A percentile compares a stretch with the other conserved stretches of the same genome.
Evolutionary conservation across 441 rosid genomes (phyloP).

Genomic region (Erodium chrysanthum): DNA sequence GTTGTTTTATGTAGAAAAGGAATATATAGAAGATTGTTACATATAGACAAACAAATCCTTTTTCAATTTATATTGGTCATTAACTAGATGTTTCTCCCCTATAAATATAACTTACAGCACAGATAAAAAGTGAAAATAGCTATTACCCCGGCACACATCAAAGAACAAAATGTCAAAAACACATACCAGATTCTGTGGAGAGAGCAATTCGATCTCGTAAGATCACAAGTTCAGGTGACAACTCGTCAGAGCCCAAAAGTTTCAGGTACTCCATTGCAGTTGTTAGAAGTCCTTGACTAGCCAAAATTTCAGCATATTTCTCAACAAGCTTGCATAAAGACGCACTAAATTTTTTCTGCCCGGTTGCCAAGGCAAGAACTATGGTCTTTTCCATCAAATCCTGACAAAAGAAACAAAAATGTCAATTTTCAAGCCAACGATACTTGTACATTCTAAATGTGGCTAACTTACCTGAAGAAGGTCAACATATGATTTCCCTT

Average conservation of each 20-base stretch:
- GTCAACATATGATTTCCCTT: constrained; percentile 74
- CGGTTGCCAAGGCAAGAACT: constrained; percentile 91
- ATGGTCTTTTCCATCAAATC: constrained; percentile 99
- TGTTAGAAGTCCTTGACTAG: constrained; percentile 85
- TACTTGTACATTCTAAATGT: constrained; percentile 14
- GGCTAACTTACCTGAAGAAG: constrained; percentile 66
- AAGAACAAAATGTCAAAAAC: neutral
- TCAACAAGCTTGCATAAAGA: constrained; percentile 95
- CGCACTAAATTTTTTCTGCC: constrained; percentile 83
- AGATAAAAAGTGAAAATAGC: neutral
- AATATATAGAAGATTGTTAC: neutral
- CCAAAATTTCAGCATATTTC: constrained; percentile 95
- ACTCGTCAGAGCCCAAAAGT: constrained; percentile 71
- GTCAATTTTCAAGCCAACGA: constrained; percentile 14
- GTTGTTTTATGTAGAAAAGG: neutral
- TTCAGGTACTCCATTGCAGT: constrained; percentile 75
- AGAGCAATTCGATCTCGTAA: constrained; percentile 71
- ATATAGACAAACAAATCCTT: neutral
- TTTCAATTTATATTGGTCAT: neutral
- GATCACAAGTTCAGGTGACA: constrained; percentile 79
- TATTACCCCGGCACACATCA: neutral
- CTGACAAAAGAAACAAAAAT: constrained; percentile 31
- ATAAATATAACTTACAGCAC: neutral
- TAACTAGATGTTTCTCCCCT: neutral
- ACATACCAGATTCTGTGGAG: constrained; percentile 9